These are phyloP conservation scores for Dioscorea alata DNA, from an alignment of 106 monocot genomes.

Conservation along the genomic window DNA sequence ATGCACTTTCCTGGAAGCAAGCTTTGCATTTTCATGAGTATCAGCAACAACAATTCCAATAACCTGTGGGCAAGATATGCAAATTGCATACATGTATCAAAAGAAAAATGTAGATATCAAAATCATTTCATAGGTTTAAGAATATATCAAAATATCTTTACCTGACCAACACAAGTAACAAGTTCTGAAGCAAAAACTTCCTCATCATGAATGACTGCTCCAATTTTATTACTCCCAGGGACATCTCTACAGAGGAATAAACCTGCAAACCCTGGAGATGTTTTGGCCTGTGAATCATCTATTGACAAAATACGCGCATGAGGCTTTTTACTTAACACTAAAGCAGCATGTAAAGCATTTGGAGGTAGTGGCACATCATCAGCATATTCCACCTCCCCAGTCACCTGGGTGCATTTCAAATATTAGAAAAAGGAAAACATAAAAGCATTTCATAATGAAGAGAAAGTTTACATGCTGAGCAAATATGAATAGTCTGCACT, in stretches of 20 bases:
- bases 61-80: constrained; percentile 36
- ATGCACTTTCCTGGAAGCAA: constrained; percentile 66
- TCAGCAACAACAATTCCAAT: constrained; percentile 95
- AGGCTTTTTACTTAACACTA: constrained; percentile 81
- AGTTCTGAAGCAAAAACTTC: constrained; percentile 85
- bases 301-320: constrained; percentile 86
- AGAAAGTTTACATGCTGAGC: no score
- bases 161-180: constrained; percentile 99
- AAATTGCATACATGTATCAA: no score
- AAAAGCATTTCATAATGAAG: no score
- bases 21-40: constrained; percentile 92
- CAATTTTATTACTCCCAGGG: constrained; percentile 77
- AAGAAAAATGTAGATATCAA: no score
- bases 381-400: constrained; percentile 86
- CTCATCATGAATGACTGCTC: constrained; percentile 71
- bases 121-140: no score
- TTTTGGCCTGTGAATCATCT: constrained; percentile 74
- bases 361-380: constrained; percentile 74
- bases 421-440: neutral
- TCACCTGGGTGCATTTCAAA: constrained; percentile 42
- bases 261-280: constrained; percentile 77
- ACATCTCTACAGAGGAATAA: constrained; percentile 76
- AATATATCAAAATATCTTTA: constrained; percentile 10
- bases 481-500: no score
- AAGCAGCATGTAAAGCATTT: constrained; percentile 74